phyloP scores from a whole-genome alignment of 768 basidiomycete genomes.

The Exsudoporus frostii region DNA sequence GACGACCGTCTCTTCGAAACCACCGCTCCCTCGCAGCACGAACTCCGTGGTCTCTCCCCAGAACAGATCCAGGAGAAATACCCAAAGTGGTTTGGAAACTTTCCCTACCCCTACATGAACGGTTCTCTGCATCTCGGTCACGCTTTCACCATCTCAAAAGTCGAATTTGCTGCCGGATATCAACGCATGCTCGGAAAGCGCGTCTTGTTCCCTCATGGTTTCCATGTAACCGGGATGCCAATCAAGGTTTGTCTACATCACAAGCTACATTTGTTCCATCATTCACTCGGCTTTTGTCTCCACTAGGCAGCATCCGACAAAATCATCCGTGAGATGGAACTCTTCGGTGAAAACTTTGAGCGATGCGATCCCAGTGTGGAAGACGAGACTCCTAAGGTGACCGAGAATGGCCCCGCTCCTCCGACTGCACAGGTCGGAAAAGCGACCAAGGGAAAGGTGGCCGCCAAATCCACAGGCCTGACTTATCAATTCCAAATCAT shows the following conservation, averaged over 20 bases:
- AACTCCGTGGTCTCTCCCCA: slow-evolving; percentile 59
- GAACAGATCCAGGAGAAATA: slow-evolving; percentile 68
- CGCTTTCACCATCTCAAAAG: slow-evolving; percentile 96
- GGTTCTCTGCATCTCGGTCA: slow-evolving; percentile 96
- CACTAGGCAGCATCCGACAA: slow-evolving; percentile 94
- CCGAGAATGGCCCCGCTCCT: slow-evolving; percentile 40
- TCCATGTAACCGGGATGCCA: slow-evolving; percentile 98
- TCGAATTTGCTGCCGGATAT: slow-evolving; percentile 95
- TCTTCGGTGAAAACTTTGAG: slow-evolving; percentile 91
- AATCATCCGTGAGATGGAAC: slow-evolving; percentile 92
- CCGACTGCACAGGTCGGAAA: slow-evolving; percentile 60
- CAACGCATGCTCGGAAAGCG: slow-evolving; percentile 94
- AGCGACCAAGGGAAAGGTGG: slow-evolving; percentile 93
- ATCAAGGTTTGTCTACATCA: slow-evolving; percentile 74
- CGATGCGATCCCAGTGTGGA: slow-evolving; percentile 43
- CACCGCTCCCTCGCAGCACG: slow-evolving; percentile 69
- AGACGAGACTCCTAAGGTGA: slow-evolving; percentile 40
- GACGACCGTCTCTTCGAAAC: slow-evolving; percentile 78
- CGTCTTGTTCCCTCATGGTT: slow-evolving; percentile 94
- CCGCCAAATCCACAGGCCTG: slow-evolving; percentile 88
- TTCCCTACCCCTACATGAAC: slow-evolving; percentile 98
- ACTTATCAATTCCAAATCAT: slow-evolving; percentile 99
- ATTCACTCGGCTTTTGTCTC: not conserved
- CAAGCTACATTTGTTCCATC: not conserved
- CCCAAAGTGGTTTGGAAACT: slow-evolving; percentile 98